A percentile compares a stretch with the other conserved stretches of the same genome.
Conservation (phyloP, 345 rosid species). For the Pistacia atlantica region DNA sequence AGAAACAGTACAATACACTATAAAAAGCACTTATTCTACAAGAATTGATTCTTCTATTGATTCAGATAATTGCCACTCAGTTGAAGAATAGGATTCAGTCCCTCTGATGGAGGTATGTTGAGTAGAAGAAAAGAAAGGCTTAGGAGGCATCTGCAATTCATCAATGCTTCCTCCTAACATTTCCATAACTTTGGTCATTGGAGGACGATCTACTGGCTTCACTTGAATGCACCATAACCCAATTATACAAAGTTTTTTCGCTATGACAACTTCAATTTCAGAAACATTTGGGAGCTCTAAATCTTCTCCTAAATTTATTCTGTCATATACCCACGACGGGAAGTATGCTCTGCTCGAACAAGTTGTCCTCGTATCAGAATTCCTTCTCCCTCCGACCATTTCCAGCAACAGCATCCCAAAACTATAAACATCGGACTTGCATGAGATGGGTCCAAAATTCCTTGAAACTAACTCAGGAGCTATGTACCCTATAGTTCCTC, state of each 20-base stretch:
- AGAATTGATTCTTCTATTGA: not conserved
- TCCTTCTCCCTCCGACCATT: slow-evolving; percentile 6
- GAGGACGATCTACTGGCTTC: slow-evolving; percentile 31
- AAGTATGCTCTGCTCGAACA: not conserved
- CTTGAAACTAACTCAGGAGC: not conserved
- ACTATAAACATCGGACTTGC: slow-evolving; percentile 16
- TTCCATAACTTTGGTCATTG: slow-evolving; percentile 40
- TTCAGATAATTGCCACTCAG: not conserved
- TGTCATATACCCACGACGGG: slow-evolving; percentile 29
- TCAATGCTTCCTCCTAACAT: slow-evolving; percentile 27
- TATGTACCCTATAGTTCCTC: slow-evolving; percentile 8
- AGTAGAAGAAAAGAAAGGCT: slow-evolving; percentile 29
- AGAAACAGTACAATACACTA: no score
- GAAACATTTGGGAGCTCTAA: slow-evolving; percentile 25
- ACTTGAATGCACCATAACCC: slow-evolving; percentile 47
- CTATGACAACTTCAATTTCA: slow-evolving; percentile 20
- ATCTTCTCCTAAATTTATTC: slow-evolving; percentile 21
- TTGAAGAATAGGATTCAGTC: not conserved
- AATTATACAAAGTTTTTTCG: slow-evolving; percentile 30
- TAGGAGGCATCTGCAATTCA: slow-evolving; percentile 34
- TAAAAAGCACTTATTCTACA: no score
- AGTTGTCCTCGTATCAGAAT: not conserved
- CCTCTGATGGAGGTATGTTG: not conserved
- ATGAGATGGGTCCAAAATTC: not conserved
- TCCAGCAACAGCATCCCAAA: slow-evolving; percentile 9